phyloP scores from a whole-genome alignment of 306 rosid genomes.

The Erythrophleum fordii region DNA sequence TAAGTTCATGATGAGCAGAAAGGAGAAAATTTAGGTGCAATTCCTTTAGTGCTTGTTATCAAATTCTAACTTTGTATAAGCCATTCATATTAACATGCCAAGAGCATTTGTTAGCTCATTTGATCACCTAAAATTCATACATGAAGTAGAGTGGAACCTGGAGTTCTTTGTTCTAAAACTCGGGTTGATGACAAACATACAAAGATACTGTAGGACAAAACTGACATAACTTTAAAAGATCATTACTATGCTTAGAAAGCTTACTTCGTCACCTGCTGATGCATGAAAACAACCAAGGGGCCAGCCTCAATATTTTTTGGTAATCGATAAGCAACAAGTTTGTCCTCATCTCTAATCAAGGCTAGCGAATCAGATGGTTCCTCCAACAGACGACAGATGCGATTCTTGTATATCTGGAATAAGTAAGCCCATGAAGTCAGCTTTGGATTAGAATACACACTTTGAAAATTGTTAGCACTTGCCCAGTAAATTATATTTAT shows the following conservation, averaged over 20 bases:
- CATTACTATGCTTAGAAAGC: slow-evolving; percentile 32
- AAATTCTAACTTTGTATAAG: slow-evolving; percentile 25
- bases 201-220: slow-evolving; percentile 1
- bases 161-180: slow-evolving; percentile 16
- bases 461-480: neutral
- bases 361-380: slow-evolving; percentile 59
- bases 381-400: slow-evolving; percentile 51
- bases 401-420: slow-evolving; percentile 52
- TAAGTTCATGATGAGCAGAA: slow-evolving; percentile 10
- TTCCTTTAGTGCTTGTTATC: neutral
- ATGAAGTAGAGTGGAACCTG: slow-evolving; percentile 9
- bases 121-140: neutral
- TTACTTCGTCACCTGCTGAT: slow-evolving; percentile 60
- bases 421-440: neutral
- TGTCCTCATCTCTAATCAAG: slow-evolving; percentile 75
- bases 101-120: slow-evolving; percentile 7
- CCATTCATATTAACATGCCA: slow-evolving; percentile 24
- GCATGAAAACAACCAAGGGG: slow-evolving; percentile 60
- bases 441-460: neutral
- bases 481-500: neutral
- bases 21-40: neutral
- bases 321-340: slow-evolving; percentile 76
- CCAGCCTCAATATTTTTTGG: slow-evolving; percentile 52
- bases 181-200: neutral
- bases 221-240: slow-evolving; percentile 14